phyloP scores from a whole-genome alignment of 257 asterid species.

The Nyctanthes arbortristis region DNA sequence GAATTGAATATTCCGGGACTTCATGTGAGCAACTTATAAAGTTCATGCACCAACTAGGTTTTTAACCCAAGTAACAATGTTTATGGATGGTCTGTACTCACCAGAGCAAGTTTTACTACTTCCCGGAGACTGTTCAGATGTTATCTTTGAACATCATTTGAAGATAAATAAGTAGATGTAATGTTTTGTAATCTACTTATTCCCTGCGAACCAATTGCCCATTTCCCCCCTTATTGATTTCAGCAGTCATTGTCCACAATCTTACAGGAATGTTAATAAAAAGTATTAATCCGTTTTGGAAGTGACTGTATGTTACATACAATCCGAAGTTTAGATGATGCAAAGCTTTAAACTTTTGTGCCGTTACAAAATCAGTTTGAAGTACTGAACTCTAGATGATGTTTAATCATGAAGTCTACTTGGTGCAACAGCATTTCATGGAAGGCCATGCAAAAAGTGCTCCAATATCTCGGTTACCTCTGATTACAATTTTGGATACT shows the following conservation, averaged over 20 bases:
- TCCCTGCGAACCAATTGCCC: not conserved
- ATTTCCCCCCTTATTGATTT: not conserved
- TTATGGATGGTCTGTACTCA: not conserved
- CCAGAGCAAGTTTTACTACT: not conserved
- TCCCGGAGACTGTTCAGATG: not conserved
- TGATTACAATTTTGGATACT: slow-evolving; percentile 72
- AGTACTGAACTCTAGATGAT: slow-evolving; percentile 3
- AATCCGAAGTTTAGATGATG: not conserved
- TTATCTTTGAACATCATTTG: not conserved
- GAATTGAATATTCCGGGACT: not conserved
- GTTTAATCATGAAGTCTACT: slow-evolving; percentile 28
- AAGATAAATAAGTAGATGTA: not conserved
- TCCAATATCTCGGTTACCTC: slow-evolving; percentile 95
- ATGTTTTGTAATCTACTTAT: not conserved
- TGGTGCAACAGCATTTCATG: slow-evolving; percentile 90
- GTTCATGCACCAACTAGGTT: not conserved
- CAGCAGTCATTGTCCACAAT: not conserved
- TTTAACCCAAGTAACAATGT: not conserved
- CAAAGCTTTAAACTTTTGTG: slow-evolving; percentile 4
- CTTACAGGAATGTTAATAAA: not conserved
- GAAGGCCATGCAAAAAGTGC: slow-evolving; percentile 98
- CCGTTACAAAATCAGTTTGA: slow-evolving; percentile 1
- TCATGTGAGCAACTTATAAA: too few relatives aligned
- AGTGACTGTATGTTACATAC: not conserved
- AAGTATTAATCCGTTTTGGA: not conserved